Percentiles rank a stretch among this genome's conserved stretches.
Evolutionary conservation across 805 yeast species (phyloP).

Genomic region (Sugiyamaella smithiae): DNA sequence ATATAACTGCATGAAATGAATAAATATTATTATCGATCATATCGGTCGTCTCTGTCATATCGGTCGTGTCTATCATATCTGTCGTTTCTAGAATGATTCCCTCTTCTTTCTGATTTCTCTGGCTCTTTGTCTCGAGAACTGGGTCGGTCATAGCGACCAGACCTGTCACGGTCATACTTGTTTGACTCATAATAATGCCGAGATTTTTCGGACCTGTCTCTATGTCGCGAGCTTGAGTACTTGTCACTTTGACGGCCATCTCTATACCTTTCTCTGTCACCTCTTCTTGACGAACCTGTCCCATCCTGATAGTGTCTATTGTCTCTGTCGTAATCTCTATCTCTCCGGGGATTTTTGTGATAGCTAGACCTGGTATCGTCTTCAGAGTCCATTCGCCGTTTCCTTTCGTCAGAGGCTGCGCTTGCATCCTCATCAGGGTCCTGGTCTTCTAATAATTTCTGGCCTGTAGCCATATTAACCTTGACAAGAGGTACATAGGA

Average conservation of each 20-base stretch:
- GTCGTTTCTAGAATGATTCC: not conserved
- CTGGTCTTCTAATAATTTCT: too few relatives aligned
- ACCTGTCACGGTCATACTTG: too few relatives aligned
- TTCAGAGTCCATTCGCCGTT: not conserved
- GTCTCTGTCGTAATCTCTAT: slow-evolving; percentile 2
- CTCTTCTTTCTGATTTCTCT: not conserved
- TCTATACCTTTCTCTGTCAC: slow-evolving; percentile 4
- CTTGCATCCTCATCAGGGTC: not conserved
- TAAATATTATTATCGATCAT: not conserved
- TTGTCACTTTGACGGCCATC: slow-evolving; percentile 1
- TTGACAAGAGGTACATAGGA: slow-evolving; percentile 40
- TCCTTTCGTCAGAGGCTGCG: not conserved
- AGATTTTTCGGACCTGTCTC: too few relatives aligned
- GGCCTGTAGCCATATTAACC: slow-evolving; percentile 32
- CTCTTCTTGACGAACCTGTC: too few relatives aligned
- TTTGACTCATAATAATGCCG: too few relatives aligned
- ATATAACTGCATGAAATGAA: not conserved
- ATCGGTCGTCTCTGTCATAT: not conserved
- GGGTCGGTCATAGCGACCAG: too few relatives aligned
- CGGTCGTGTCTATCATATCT: slow-evolving; percentile 3
- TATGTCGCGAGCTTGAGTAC: too few relatives aligned
- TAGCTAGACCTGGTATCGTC: not conserved
- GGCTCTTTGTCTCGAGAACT: too few relatives aligned
- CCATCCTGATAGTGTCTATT: not conserved
- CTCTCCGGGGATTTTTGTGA: not conserved